Evolutionary conservation across 2,329 filamentous ascomycete genomes (phyloP).

Genomic region (Neopestalotiopsis rosae): DNA sequence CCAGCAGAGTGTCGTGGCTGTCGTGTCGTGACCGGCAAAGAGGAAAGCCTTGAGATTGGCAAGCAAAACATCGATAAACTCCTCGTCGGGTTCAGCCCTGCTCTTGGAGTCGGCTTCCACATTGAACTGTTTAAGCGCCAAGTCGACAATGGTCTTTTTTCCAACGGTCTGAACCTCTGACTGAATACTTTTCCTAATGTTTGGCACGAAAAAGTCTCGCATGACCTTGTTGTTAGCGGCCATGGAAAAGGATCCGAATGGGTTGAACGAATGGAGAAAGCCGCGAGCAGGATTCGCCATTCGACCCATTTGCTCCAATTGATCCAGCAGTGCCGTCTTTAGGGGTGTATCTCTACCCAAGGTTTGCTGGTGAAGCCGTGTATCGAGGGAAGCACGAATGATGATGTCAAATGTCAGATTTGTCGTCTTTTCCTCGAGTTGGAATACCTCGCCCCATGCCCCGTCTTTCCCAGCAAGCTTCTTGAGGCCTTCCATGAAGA

Average conservation of each 20-base stretch:
- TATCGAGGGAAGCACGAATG: constrained; percentile 24
- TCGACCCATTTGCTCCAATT: constrained; percentile 2
- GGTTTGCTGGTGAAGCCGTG: constrained; percentile 10
- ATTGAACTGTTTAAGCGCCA: constrained; percentile 22
- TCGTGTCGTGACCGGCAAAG: constrained; percentile 35
- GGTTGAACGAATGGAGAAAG: not conserved
- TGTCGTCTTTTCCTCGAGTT: constrained; percentile 28
- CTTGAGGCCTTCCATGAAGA: constrained; percentile 26
- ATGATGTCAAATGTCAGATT: constrained; percentile 31
- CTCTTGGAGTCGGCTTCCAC: not conserved
- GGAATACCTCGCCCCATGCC: constrained; percentile 24
- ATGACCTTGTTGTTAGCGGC: constrained; percentile 20
- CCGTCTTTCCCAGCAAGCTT: constrained; percentile 19
- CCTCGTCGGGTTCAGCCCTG: not conserved
- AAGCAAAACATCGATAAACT: constrained; percentile 21
- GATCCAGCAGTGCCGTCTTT: constrained; percentile 5
- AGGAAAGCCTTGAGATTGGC: constrained; percentile 30
- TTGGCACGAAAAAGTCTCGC: constrained; percentile 17
- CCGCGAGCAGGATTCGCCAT: not conserved
- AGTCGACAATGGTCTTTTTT: constrained; percentile 21
- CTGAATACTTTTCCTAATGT: constrained; percentile 7
- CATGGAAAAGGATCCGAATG: not conserved
- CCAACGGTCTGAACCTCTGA: not conserved
- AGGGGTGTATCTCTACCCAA: not conserved
- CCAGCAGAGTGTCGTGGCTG: constrained; percentile 28